A percentile compares a stretch with the other conserved stretches of the same genome.
Evolutionary conservation across 176 grass and related monocot species (phyloP).

Genomic region (Hordeum marinum): DNA sequence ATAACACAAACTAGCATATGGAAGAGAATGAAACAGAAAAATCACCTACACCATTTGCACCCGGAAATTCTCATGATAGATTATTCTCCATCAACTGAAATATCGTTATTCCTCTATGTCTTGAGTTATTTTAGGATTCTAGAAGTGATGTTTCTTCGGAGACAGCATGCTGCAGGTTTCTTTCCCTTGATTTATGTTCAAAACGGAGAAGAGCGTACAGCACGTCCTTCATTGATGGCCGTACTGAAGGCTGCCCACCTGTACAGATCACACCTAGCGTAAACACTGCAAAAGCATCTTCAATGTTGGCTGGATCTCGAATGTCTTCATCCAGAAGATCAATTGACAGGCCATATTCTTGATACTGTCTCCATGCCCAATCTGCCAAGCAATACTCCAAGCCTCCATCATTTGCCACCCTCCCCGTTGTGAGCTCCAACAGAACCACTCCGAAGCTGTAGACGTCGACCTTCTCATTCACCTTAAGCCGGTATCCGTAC

Average conservation of each 20-base stretch:
- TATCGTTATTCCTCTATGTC: neutral
- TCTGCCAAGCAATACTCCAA: conserved; percentile 45
- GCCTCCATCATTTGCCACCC: conserved; percentile 42
- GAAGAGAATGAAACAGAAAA: neutral
- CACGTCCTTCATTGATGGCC: conserved; percentile 68
- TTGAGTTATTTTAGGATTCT: conserved; percentile 14
- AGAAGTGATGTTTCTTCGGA: conserved; percentile 11
- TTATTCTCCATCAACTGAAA: neutral
- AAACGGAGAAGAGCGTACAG: conserved; percentile 25
- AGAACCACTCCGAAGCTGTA: conserved; percentile 79
- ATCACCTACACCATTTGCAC: neutral
- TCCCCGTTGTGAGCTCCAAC: conserved; percentile 58
- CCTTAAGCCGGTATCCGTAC: conserved; percentile 39
- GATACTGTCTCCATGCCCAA: conserved; percentile 39
- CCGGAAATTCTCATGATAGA: neutral
- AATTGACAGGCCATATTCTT: conserved; percentile 14
- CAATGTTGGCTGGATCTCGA: conserved; percentile 24
- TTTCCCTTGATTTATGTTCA: neutral
- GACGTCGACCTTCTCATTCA: conserved; percentile 67
- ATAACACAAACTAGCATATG: neutral
- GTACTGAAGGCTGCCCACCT: neutral
- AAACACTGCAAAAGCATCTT: conserved; percentile 44
- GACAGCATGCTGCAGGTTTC: neutral
- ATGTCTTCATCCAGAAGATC: conserved; percentile 42
- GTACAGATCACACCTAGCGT: conserved; percentile 56